Base-by-base conservation (phyloP, 306 rosid species). In the Sophora flavescens region DNA sequence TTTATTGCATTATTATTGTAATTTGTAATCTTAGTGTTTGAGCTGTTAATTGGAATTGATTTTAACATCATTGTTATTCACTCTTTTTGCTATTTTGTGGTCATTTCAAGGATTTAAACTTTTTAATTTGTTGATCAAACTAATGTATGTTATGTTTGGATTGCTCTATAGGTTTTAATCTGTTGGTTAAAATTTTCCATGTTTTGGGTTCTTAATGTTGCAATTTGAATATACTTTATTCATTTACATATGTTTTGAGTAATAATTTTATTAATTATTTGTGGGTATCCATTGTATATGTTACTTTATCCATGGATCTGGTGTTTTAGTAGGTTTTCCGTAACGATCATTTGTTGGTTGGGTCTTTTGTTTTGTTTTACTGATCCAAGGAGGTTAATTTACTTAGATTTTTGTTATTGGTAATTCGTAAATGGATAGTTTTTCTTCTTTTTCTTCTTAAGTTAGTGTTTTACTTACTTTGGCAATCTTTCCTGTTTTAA, bases 241-340 rank as follows among this genome's bases (percentile, higher is more conserved):
- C 1, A 6, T 54, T 13, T 33, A 17, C 35, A 12, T 3, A 42
- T 38, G n/a, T 3, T 44, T 60, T 39, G 41, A 50, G 45, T 63
- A 33, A 32, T 48, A 50, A 52, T 54, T 78, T 68, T 22, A 11
- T 28, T 66, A 60, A 44, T 12, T 38, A 36, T 48, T 47, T 57
- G 41, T 62, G 50, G 70, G 36, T 50, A 79, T 61, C 32, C 75
- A 78, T 73, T 88, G 84, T 87, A 84, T 87, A 88, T 60, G 47
- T 59, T 60, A 66, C 60, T 79, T 82, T 74, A 47, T 76, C 47
- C 32, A 54, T 52, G 92, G 96, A 90, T 90, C 93, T 87, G 86
- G 59, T 76, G 88, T 74, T 63, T 81, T 76, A 17, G 17, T 51
- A 14, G 48, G 72, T 78, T 4, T 41, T 58, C 68, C 6, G 26